These are phyloP conservation scores for Pseudonitzschia pungens DNA, from an alignment of 108 stramenopile species.

Conservation along the genomic window DNA sequence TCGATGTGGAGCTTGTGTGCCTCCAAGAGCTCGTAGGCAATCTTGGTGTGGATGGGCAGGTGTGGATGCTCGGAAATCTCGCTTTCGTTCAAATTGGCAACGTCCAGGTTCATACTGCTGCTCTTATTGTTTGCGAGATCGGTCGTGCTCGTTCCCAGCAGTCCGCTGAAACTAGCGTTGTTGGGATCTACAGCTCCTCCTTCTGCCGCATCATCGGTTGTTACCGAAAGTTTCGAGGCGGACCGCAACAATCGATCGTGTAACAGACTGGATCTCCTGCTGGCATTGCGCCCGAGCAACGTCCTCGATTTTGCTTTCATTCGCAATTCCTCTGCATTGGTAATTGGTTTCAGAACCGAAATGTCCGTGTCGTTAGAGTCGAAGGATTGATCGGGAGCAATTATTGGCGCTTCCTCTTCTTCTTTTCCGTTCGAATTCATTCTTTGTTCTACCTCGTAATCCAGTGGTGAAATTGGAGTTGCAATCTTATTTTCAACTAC, in stretches of 20 bases:
- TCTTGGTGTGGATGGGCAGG: conserved; percentile 46
- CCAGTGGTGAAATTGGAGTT: neutral
- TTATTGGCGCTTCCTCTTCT: neutral
- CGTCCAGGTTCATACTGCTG: neutral
- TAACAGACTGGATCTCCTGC: conserved; percentile 44
- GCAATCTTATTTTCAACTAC: neutral
- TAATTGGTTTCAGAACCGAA: conserved; percentile 36
- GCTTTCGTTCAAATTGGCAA: neutral
- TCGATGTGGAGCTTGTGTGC: conserved; percentile 74
- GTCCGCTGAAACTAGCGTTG: neutral
- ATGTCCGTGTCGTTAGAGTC: conserved; percentile 31
- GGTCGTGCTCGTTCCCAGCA: neutral
- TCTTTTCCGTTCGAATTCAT: neutral
- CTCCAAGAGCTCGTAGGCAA: conserved; percentile 58
- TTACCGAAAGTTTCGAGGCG: neutral
- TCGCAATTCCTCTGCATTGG: conserved; percentile 39
- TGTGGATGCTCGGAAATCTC: conserved; percentile 9
- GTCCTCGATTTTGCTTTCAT: conserved; percentile 22
- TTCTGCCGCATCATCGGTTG: no score
- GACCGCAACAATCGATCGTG: conserved; percentile 36
- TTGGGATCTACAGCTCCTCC: neutral
- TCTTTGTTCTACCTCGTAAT: neutral
- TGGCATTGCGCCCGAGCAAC: neutral
- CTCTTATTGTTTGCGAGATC: neutral
- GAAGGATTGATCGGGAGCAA: conserved; percentile 16